Conservation (phyloP, 345 rosid species). For the Populus simonii region DNA sequence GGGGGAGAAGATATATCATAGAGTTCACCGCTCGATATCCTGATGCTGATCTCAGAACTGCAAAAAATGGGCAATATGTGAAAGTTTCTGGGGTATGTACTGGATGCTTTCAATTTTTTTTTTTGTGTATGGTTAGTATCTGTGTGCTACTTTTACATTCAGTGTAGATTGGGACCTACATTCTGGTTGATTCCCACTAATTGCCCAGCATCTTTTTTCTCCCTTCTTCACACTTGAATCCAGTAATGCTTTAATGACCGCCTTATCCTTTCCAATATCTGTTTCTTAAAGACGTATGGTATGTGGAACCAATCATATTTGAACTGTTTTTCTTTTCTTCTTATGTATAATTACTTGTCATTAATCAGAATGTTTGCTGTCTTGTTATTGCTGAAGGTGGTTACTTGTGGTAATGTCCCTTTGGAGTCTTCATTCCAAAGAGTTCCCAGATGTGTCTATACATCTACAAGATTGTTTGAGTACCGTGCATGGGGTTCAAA, state of each 20-base stretch:
- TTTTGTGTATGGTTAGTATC: neutral
- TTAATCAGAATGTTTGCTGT: neutral
- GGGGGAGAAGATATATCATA: conserved; percentile 64
- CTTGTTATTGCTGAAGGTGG: conserved; percentile 56
- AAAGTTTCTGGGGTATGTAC: conserved; percentile 87
- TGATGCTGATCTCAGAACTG: conserved; percentile 83
- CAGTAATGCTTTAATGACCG: neutral
- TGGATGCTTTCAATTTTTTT: neutral
- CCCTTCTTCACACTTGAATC: neutral
- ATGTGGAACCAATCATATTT: neutral
- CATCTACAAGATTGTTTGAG: conserved; percentile 82
- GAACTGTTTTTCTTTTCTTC: neutral
- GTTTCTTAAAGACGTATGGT: neutral
- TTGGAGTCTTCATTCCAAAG: conserved; percentile 90
- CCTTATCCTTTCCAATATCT: neutral
- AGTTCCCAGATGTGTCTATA: conserved; percentile 87
- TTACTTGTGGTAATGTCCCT: conserved; percentile 92
- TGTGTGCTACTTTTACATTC: neutral
- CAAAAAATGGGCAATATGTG: conserved; percentile 87
- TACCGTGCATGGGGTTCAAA: conserved; percentile 91
- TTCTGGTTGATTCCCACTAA: neutral
- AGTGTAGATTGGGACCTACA: neutral
- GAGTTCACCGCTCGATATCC: conserved; percentile 67
- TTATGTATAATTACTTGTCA: neutral
- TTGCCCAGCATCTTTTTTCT: neutral